phyloP scores from a whole-genome alignment of 2,329 filamentous ascomycete genomes.

The Cladophialophora exuberans region DNA sequence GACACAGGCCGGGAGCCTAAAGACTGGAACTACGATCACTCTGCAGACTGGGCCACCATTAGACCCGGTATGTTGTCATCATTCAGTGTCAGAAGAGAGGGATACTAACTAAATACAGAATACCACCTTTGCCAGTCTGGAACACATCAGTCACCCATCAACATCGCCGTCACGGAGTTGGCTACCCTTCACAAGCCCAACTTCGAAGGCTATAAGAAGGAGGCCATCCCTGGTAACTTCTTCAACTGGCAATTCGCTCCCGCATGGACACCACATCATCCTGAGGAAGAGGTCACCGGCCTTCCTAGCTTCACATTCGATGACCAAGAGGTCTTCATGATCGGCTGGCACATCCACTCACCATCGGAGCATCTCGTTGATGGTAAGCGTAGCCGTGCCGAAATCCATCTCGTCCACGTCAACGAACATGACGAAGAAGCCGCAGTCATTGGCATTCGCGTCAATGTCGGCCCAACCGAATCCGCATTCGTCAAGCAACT shows the following conservation, averaged over 20 bases:
- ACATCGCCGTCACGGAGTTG: conserved; percentile 47
- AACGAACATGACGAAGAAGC: conserved; percentile 46
- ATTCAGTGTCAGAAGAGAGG: not conserved
- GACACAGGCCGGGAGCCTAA: conserved; percentile 22
- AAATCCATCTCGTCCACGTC: conserved; percentile 55
- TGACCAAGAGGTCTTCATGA: conserved; percentile 52
- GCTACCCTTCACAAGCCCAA: conserved; percentile 44
- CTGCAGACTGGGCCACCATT: conserved; percentile 27
- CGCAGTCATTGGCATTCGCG: conserved; percentile 52
- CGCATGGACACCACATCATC: conserved; percentile 46
- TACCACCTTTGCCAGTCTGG: conserved; percentile 55
- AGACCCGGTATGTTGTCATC: conserved; percentile 20
- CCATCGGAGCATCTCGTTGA: conserved; percentile 55
- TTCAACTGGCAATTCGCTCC: conserved; percentile 57
- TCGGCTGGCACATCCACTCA: conserved; percentile 56
- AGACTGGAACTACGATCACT: conserved; percentile 27
- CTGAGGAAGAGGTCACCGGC: conserved; percentile 41
- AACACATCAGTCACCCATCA: conserved; percentile 56
- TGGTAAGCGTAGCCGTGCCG: conserved; percentile 45
- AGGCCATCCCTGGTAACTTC: conserved; percentile 42
- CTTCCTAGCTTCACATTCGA: conserved; percentile 51
- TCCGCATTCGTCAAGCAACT: conserved; percentile 46
- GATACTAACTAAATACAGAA: conserved; percentile 24
- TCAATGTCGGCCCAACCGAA: conserved; percentile 39
- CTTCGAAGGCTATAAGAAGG: conserved; percentile 46